These are phyloP conservation scores for Pseudonitzschia pungens DNA, from an alignment of 108 stramenopile species.

Conservation along the genomic window DNA sequence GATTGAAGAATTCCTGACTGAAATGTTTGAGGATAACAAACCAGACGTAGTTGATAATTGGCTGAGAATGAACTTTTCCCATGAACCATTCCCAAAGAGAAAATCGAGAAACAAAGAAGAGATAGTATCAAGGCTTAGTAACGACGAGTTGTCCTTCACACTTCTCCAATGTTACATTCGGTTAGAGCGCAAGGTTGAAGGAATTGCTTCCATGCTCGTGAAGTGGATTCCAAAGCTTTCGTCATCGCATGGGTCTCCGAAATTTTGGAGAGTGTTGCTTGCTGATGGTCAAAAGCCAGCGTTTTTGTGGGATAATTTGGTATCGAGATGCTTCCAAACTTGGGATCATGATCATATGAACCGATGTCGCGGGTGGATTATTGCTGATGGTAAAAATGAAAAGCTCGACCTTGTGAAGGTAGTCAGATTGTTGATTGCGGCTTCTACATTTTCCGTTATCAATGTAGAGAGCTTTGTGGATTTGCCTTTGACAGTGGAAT, in stretches of 20 bases:
- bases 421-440: slow-evolving; percentile 42
- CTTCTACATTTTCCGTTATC: slow-evolving; percentile 30
- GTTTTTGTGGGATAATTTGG: slow-evolving; percentile 35
- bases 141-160: neutral
- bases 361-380: slow-evolving; percentile 52
- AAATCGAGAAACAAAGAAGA: neutral
- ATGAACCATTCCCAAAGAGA: neutral
- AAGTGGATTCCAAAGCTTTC: slow-evolving; percentile 63
- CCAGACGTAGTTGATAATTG: slow-evolving; percentile 14
- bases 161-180: slow-evolving; percentile 22
- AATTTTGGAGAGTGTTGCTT: slow-evolving; percentile 46
- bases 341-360: slow-evolving; percentile 44
- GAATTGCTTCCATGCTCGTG: slow-evolving; percentile 29
- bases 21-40: slow-evolving; percentile 21
- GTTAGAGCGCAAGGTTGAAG: slow-evolving; percentile 31
- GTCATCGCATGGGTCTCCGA: slow-evolving; percentile 28
- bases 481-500: neutral
- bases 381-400: slow-evolving; percentile 18
- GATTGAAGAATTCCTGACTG: slow-evolving; percentile 13
- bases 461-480: slow-evolving; percentile 23
- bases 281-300: slow-evolving; percentile 29
- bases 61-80: slow-evolving; percentile 3
- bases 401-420: slow-evolving; percentile 28
- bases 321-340: slow-evolving; percentile 38
- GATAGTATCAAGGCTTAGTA: neutral